Percentiles rank a stretch among this genome's conserved stretches.
Conservation (phyloP, 2,329 filamentous ascomycete genomes). For the Acrocalymma vagum region DNA sequence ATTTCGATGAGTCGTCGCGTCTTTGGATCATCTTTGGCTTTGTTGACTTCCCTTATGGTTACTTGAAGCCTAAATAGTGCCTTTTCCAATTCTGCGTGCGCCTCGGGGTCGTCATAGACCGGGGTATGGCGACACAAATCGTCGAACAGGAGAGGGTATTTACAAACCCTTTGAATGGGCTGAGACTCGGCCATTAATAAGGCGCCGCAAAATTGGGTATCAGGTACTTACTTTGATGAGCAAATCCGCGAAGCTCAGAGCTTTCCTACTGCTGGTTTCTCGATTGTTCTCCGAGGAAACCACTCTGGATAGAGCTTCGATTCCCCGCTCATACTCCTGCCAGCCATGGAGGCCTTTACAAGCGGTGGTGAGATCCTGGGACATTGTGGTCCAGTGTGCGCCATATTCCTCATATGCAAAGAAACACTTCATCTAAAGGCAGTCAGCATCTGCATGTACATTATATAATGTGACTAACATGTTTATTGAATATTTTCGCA, state of each 20-base stretch:
- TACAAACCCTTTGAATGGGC: constrained; percentile 92
- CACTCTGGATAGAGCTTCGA: constrained; percentile 82
- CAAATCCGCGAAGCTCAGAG: constrained; percentile 83
- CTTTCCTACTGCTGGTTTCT: constrained; percentile 72
- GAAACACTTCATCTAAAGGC: constrained; percentile 76
- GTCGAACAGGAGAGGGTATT: constrained; percentile 86
- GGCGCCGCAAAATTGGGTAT: background rate
- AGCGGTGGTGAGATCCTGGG: constrained; percentile 75
- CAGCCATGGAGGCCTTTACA: constrained; percentile 76
- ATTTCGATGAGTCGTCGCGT: constrained; percentile 77
- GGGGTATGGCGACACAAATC: constrained; percentile 86
- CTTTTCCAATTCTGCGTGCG: constrained; percentile 81
- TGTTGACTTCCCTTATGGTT: constrained; percentile 81
- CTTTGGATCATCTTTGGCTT: constrained; percentile 78
- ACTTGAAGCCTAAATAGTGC: constrained; percentile 76
- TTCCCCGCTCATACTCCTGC: constrained; percentile 82
- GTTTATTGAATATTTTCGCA: constrained; percentile 61
- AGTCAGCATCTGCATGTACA: constrained; percentile 41
- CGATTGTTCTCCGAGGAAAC: constrained; percentile 74
- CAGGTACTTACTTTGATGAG: constrained; percentile 77
- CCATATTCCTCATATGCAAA: constrained; percentile 92
- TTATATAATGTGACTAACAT: constrained; percentile 49
- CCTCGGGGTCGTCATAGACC: constrained; percentile 82
- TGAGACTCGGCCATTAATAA: constrained; percentile 45
- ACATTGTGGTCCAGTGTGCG: constrained; percentile 86